These are phyloP conservation scores for Colletotrichum cuscutae DNA, from an alignment of 2,329 filamentous ascomycete species.

Conservation along the genomic window DNA sequence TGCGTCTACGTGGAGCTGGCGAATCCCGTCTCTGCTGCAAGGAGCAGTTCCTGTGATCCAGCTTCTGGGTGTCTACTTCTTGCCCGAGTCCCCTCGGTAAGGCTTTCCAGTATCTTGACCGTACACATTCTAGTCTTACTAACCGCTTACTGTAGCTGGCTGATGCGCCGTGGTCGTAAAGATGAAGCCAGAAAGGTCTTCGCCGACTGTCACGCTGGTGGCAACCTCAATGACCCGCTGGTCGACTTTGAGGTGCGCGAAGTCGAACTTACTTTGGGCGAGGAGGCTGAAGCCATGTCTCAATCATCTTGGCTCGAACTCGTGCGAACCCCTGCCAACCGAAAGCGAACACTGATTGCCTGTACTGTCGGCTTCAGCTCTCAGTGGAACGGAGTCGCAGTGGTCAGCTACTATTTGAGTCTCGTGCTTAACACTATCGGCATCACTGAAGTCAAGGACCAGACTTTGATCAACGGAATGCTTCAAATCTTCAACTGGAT, in stretches of 20 bases:
- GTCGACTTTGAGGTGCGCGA: slow-evolving; percentile 52
- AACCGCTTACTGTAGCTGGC: slow-evolving; percentile 55
- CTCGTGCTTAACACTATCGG: slow-evolving; percentile 43
- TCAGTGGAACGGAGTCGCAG: slow-evolving; percentile 44
- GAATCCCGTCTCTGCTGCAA: slow-evolving; percentile 41
- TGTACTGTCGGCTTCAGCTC: slow-evolving; percentile 40
- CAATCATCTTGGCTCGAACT: slow-evolving; percentile 41
- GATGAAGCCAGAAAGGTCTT: slow-evolving; percentile 64
- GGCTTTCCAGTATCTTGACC: background rate
- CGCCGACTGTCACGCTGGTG: slow-evolving; percentile 60
- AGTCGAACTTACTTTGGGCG: slow-evolving; percentile 52
- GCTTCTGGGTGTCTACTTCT: slow-evolving; percentile 13
- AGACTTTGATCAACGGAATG: slow-evolving; percentile 52
- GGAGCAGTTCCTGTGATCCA: slow-evolving; percentile 52
- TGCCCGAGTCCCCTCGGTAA: slow-evolving; percentile 66
- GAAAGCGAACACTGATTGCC: slow-evolving; percentile 40
- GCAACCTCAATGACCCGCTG: slow-evolving; percentile 52
- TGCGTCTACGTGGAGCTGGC: slow-evolving; percentile 41
- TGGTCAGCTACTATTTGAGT: slow-evolving; percentile 52
- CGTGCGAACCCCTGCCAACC: slow-evolving; percentile 43
- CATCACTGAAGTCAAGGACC: slow-evolving; percentile 47
- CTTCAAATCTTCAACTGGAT: slow-evolving; percentile 29
- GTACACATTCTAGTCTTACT: background rate
- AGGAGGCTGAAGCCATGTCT: slow-evolving; percentile 62
- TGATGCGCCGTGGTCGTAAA: slow-evolving; percentile 64